Percentiles rank a stretch among this genome's conserved stretches.
Conservation (phyloP, 441 rosid genomes). For the Hura crepitans region DNA sequence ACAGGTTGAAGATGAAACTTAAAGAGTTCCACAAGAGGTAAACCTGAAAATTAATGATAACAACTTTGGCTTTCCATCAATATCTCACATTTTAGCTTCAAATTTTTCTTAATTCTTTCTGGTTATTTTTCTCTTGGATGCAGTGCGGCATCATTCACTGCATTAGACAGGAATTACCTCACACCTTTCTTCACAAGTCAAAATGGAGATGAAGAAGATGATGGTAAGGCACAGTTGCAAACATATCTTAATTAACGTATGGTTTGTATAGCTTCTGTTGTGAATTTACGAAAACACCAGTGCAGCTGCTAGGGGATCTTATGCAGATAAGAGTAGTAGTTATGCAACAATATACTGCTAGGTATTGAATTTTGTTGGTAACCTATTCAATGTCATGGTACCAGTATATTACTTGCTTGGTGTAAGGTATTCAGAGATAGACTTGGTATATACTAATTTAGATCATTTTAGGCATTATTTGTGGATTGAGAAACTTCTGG, state of each 20-base stretch:
- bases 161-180: conserved; percentile 83
- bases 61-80: not conserved
- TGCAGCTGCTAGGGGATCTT: not conserved
- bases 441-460: too few relatives aligned
- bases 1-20: conserved; percentile 71
- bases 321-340: too few relatives aligned
- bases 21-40: conserved; percentile 83
- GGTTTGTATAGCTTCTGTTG: not conserved
- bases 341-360: not conserved
- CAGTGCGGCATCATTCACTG: conserved; percentile 84
- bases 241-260: not conserved
- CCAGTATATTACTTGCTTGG: not conserved
- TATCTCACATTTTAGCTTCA: not conserved
- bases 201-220: conserved; percentile 66
- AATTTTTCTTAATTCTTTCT: not conserved
- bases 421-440: too few relatives aligned
- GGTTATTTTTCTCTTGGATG: conserved; percentile 10
- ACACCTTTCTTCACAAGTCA: conserved; percentile 97
- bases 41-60: conserved; percentile 12
- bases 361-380: not conserved
- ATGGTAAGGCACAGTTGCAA: conserved; percentile 25
- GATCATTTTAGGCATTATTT: too few relatives aligned
- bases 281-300: not conserved
- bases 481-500: too few relatives aligned
- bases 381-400: not conserved